Evolutionary conservation across 306 rosid genomes (phyloP), one percentile per base, ranked within the genome.

Genomic region (Adenanthera pavonina): DNA sequence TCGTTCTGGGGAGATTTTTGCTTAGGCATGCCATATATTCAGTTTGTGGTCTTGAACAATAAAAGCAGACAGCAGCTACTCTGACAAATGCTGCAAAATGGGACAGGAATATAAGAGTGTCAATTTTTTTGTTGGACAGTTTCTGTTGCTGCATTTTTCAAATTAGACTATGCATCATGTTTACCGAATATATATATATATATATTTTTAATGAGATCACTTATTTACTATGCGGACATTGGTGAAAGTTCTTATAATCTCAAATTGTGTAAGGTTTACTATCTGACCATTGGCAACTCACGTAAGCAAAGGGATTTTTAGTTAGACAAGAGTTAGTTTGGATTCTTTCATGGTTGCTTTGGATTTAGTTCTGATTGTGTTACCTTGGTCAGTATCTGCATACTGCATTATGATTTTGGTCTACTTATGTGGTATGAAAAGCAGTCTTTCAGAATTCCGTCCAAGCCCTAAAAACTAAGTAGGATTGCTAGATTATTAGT

Each of bases 321-420:
- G 69, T 15, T 40, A 19, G 78, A 75, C 34, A 19, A 17, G 11
- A 69, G 69, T 17, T 75, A 49, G 54, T 60, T 12, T 74, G 51
- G 81, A 60, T 68, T 74, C 35, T 80, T 79, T 65, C 65, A 49
- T 54, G 14, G 54, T 83, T 65, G 67, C 79, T 81, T 54, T 57
- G 70, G 69, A 77, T 41, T 25, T 80, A 16, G 30, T 38, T 66
- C 48, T 48, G 35, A 19, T 62, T 38, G 19, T 16, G 71, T 66
- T 25, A 16, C 69, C 48, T 66, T 35, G 64, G 49, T 65, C 56
- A 17, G 6, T 60, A 65, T 56, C 49, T n/a, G 17, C 16, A 20
- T 69, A 47, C 49, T n/a, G 12, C 16, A 20, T 69, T 77, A 34
- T 69, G 16, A 40, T 76, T 34, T 44, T 69, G 69, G 72, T 38